Conservation (phyloP, 345 rosid genomes). For the Boechera retrofracta region DNA sequence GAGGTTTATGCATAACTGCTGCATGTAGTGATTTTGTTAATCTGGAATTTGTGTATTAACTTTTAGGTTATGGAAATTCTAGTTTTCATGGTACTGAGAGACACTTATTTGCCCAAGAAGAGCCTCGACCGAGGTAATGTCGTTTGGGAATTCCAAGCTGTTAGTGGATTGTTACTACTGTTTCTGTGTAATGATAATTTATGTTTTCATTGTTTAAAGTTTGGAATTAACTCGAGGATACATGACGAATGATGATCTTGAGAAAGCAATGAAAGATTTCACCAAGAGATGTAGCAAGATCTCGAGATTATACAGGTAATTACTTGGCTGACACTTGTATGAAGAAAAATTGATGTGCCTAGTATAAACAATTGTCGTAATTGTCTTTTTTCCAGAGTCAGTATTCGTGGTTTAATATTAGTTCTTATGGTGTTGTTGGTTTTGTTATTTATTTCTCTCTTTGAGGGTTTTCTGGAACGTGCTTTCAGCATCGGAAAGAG, state of each 20-base stretch:
- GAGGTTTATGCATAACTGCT: conserved; percentile 11
- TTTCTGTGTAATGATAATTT: not conserved
- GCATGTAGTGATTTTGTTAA: not conserved
- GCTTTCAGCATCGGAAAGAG: conserved; percentile 89
- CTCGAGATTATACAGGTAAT: conserved; percentile 88
- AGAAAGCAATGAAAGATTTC: conserved; percentile 75
- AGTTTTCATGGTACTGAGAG: conserved; percentile 48
- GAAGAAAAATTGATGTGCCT: not conserved
- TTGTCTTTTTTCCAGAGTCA: not conserved
- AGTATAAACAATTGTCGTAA: not conserved
- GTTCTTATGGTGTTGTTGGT: conserved; percentile 55
- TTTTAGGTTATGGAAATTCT: conserved; percentile 44
- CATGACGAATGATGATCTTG: conserved; percentile 77
- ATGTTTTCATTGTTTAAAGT: conserved; percentile 40
- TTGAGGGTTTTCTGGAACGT: conserved; percentile 72
- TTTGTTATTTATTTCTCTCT: conserved; percentile 66
- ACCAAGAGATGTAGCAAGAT: conserved; percentile 73
- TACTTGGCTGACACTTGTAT: conserved; percentile 14
- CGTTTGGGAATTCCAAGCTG: not conserved
- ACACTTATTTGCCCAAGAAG: conserved; percentile 50
- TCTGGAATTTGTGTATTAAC: not conserved
- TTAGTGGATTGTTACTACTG: conserved; percentile 4
- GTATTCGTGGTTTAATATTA: not conserved
- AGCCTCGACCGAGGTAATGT: conserved; percentile 53
- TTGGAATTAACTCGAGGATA: conserved; percentile 66